These are phyloP conservation scores for Plectosphaerella sp. DNA, from an alignment of 2,329 filamentous ascomycete species.

Conservation along the genomic window DNA sequence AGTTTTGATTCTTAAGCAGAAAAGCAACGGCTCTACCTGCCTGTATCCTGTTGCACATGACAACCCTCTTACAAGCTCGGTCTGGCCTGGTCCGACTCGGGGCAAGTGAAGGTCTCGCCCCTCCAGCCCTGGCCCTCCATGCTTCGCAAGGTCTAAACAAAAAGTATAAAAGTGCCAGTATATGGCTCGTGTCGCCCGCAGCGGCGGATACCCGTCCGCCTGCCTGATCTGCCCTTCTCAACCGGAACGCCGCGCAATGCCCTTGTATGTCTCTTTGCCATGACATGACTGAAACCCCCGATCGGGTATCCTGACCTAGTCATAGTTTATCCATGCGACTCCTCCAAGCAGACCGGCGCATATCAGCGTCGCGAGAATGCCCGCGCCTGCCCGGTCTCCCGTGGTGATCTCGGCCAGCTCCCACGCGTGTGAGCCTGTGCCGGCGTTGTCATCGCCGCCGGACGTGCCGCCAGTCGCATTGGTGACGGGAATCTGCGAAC, in stretches of 20 bases:
- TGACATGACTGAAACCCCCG: neutral
- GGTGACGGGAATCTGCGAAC: constrained; percentile 41
- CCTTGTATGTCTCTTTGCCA: neutral
- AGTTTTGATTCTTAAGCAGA: no score
- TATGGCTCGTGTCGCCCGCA: no score
- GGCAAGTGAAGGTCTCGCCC: no score
- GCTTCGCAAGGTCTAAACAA: no score
- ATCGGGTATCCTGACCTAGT: constrained; percentile 7
- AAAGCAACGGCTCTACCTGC: no score
- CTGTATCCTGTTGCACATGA: no score
- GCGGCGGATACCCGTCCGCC: no score
- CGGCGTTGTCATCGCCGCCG: constrained; percentile 43
- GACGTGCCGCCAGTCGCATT: constrained; percentile 56
- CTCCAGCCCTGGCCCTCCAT: no score
- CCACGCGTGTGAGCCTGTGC: constrained; percentile 23
- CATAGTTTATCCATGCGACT: constrained; percentile 42
- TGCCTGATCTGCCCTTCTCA: neutral
- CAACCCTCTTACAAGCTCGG: no score
- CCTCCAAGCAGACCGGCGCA: constrained; percentile 44
- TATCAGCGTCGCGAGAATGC: constrained; percentile 48
- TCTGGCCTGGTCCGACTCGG: no score
- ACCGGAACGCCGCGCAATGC: neutral
- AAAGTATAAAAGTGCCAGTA: no score
- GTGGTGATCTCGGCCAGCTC: constrained; percentile 36
- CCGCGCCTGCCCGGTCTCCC: constrained; percentile 50